A percentile compares a stretch with the other conserved stretches of the same genome.
Conservation (phyloP, 2,329 filamentous ascomycete genomes). For the Talaromyces albobiverticillius region DNA sequence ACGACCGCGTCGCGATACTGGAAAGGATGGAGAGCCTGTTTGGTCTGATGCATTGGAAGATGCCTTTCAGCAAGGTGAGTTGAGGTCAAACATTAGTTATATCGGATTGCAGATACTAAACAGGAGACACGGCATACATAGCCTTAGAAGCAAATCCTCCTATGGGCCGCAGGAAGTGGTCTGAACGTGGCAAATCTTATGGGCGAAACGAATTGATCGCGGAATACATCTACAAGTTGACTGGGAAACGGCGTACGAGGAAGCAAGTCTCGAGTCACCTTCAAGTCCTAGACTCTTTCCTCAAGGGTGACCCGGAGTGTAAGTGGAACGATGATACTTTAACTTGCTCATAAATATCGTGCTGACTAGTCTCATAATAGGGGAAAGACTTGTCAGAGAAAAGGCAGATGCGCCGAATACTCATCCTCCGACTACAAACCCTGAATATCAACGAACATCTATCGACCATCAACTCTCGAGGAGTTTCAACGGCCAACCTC, state of each 20-base stretch:
- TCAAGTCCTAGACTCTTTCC: slow-evolving; percentile 58
- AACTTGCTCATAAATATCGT: slow-evolving; percentile 11
- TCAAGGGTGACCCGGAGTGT: slow-evolving; percentile 54
- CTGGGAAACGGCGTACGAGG: slow-evolving; percentile 51
- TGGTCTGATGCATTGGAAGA: slow-evolving; percentile 48
- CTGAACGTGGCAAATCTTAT: slow-evolving; percentile 51
- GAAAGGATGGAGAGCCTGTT: slow-evolving; percentile 42
- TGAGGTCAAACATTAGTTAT: background rate
- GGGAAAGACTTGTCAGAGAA: slow-evolving; percentile 40
- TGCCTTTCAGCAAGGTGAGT: slow-evolving; percentile 47
- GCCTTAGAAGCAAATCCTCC: slow-evolving; percentile 55
- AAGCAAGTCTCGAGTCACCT: slow-evolving; percentile 65
- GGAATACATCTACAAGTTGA: slow-evolving; percentile 55
- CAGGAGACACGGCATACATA: slow-evolving; percentile 24
- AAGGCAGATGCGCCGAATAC: slow-evolving; percentile 31
- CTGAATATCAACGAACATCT: slow-evolving; percentile 31
- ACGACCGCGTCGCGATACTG: slow-evolving; percentile 42
- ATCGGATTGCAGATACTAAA: background rate
- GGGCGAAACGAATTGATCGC: slow-evolving; percentile 63
- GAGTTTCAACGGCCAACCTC: slow-evolving; percentile 26
- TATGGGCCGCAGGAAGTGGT: slow-evolving; percentile 57
- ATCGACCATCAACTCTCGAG: slow-evolving; percentile 31
- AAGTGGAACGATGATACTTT: slow-evolving; percentile 22
- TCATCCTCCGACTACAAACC: slow-evolving; percentile 28
- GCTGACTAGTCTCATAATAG: slow-evolving; percentile 20